These are phyloP conservation scores for Fusarium cicatricum DNA, from an alignment of 2,329 filamentous ascomycete genomes.

Conservation along the genomic window DNA sequence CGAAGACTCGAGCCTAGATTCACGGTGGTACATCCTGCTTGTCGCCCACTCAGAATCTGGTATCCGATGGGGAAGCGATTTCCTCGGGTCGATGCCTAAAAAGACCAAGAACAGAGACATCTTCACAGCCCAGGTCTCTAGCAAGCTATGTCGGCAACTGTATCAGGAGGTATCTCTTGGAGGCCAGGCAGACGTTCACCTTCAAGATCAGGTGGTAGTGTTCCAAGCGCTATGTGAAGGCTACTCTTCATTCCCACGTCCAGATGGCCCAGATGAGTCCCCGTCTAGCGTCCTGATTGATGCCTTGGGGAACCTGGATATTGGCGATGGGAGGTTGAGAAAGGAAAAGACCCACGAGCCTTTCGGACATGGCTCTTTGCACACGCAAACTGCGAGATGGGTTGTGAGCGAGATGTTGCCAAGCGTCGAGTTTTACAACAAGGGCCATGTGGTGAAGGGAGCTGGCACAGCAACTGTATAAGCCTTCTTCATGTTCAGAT, in stretches of 20 bases:
- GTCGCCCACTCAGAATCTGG: slow-evolving; percentile 60
- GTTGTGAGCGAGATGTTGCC: slow-evolving; percentile 62
- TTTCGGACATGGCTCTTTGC: slow-evolving; percentile 64
- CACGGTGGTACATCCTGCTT: slow-evolving; percentile 64
- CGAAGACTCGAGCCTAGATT: slow-evolving; percentile 61
- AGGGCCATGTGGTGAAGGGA: slow-evolving; percentile 60
- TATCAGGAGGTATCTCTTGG: slow-evolving; percentile 54
- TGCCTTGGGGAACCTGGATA: slow-evolving; percentile 42
- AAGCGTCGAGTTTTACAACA: slow-evolving; percentile 57
- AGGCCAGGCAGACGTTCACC: slow-evolving; percentile 62
- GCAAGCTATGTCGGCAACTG: slow-evolving; percentile 56
- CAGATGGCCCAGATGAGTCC: slow-evolving; percentile 26
- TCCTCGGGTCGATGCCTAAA: slow-evolving; percentile 52
- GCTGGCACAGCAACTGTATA: slow-evolving; percentile 43
- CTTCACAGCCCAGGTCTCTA: slow-evolving; percentile 53
- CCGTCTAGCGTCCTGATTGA: slow-evolving; percentile 37
- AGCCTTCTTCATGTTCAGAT: background rate
- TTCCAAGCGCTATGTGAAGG: slow-evolving; percentile 67
- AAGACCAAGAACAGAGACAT: slow-evolving; percentile 45
- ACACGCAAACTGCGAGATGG: slow-evolving; percentile 69
- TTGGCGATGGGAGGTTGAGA: slow-evolving; percentile 43
- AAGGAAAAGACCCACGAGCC: slow-evolving; percentile 58
- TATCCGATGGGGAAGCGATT: slow-evolving; percentile 60
- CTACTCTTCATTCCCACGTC: slow-evolving; percentile 55
- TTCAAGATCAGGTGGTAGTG: slow-evolving; percentile 69